A percentile compares a stretch with the other conserved stretches of the same genome.
phyloP scores from a whole-genome alignment of 176 grass and related monocot species.

The Oryza rufipogon region DNA sequence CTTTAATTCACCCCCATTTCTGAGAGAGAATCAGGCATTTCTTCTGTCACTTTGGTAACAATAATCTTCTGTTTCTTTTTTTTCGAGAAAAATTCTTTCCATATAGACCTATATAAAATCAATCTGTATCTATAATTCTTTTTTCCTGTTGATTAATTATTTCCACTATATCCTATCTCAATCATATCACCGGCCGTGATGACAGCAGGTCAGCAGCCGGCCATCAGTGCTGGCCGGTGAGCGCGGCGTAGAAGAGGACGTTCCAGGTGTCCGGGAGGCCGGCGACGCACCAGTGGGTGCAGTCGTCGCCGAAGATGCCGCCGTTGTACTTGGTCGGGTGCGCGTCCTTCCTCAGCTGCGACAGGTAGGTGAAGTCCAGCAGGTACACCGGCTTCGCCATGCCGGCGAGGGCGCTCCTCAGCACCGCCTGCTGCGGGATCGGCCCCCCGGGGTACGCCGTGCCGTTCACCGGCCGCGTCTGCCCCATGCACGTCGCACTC shows the following conservation, averaged over 20 bases:
- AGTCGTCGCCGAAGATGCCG: constrained; percentile 64
- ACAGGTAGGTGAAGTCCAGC: constrained; percentile 70
- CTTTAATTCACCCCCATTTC: background rate
- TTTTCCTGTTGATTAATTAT: constrained; percentile 1
- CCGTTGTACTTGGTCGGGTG: constrained; percentile 83
- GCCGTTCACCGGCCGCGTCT: constrained; percentile 60
- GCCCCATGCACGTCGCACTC: constrained; percentile 59
- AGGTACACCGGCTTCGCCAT: constrained; percentile 78
- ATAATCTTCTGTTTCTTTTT: constrained; percentile 19
- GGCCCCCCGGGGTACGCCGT: constrained; percentile 58
- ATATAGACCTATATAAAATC: background rate
- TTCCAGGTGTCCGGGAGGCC: constrained; percentile 86
- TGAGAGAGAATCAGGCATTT: background rate
- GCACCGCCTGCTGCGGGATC: constrained; percentile 54
- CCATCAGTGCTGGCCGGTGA: constrained; percentile 45
- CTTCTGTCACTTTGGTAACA: background rate
- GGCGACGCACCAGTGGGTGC: constrained; percentile 90
- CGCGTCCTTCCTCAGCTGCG: constrained; percentile 80
- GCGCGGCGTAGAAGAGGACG: constrained; percentile 71
- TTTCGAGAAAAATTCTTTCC: background rate
- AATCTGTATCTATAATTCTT: constrained; percentile 29
- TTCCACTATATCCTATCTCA: background rate
- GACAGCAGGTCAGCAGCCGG: too few relatives aligned
- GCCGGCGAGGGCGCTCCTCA: constrained; percentile 48
- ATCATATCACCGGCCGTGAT: background rate